Evolutionary conservation across 2,329 filamentous ascomycete genomes (phyloP).

Genomic region (Seiridium unicorne): DNA sequence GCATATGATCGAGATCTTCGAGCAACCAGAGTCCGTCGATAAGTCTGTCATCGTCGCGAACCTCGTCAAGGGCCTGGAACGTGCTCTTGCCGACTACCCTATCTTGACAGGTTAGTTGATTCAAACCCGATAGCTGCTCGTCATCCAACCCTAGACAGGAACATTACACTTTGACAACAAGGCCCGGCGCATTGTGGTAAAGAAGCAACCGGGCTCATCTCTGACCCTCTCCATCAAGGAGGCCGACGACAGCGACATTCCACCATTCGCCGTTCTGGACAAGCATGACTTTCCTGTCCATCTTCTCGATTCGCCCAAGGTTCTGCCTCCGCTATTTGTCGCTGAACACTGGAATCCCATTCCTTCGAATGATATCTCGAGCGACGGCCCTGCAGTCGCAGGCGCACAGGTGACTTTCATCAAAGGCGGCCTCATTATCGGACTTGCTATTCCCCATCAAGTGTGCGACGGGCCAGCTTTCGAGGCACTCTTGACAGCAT

Average conservation of each 20-base stretch:
- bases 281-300: conserved; percentile 2
- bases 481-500: not conserved
- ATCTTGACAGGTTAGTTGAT: not conserved
- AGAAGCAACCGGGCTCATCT: not conserved
- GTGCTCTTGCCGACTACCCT: not conserved
- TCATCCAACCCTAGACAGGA: not conserved
- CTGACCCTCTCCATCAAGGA: not conserved
- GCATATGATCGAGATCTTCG: conserved; percentile 5
- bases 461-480: conserved; percentile 1
- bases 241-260: not conserved
- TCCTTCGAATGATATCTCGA: not conserved
- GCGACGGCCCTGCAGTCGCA: not conserved
- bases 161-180: conserved; percentile 1
- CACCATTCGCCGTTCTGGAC: not conserved
- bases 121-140: too few relatives aligned
- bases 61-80: not conserved
- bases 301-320: conserved; percentile 3
- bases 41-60: not conserved
- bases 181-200: not conserved
- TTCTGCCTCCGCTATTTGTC: not conserved
- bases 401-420: conserved; percentile 6
- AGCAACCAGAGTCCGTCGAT: not conserved
- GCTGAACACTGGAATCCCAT: conserved; percentile 1
- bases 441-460: conserved; percentile 6
- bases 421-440: conserved; percentile 1